phyloP scores from a whole-genome alignment of 2,329 filamentous ascomycete species.

The Colletotrichum viniferum region DNA sequence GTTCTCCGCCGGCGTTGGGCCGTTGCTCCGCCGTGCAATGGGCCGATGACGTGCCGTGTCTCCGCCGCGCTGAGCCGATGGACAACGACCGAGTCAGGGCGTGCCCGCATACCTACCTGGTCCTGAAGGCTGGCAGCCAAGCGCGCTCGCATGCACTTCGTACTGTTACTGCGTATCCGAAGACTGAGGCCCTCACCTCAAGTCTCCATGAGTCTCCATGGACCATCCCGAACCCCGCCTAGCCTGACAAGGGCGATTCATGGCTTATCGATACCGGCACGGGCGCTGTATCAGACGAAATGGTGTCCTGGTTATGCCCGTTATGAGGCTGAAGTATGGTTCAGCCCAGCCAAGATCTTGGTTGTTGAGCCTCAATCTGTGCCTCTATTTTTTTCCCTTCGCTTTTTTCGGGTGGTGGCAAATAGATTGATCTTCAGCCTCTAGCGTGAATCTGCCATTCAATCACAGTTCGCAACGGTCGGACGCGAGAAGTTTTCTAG shows the following conservation, averaged over 20 bases:
- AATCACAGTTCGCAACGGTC: background rate
- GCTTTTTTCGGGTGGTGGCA: background rate
- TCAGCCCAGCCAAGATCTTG: background rate
- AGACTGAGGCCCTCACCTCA: background rate
- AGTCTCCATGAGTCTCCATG: background rate
- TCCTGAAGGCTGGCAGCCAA: background rate
- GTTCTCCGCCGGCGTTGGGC: slow-evolving; percentile 15
- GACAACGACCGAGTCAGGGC: slow-evolving; percentile 14
- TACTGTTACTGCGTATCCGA: background rate
- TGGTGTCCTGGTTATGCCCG: background rate
- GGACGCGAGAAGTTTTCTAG: background rate
- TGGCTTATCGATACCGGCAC: background rate
- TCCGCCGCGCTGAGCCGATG: slow-evolving; percentile 17
- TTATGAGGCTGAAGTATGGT: background rate
- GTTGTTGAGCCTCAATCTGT: slow-evolving; percentile 1
- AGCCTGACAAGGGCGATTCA: background rate
- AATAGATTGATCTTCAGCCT: background rate
- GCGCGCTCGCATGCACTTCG: background rate
- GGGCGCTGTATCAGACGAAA: background rate
- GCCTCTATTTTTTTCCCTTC: background rate
- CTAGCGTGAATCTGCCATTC: background rate
- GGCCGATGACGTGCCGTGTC: slow-evolving; percentile 20
- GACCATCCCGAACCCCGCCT: background rate
- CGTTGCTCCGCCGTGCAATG: slow-evolving; percentile 14
- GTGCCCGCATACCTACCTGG: background rate